Conservation (phyloP, 495 filamentous ascomycete genomes). For the Aspergillus wentii region DNA sequence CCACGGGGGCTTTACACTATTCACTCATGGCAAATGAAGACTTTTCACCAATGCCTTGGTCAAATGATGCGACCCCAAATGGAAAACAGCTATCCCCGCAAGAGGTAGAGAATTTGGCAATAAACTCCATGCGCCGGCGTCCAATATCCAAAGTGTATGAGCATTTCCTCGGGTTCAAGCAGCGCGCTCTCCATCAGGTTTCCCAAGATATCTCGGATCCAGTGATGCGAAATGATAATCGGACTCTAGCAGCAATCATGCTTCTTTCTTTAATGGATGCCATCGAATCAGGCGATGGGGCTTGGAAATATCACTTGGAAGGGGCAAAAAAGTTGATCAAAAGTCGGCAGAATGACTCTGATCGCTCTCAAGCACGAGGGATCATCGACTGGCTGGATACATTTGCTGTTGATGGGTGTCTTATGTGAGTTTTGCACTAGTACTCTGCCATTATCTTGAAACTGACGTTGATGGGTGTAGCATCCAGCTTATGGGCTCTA, state of each 20-base stretch:
- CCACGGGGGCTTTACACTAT: conserved; percentile 40
- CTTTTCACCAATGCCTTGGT: conserved; percentile 33
- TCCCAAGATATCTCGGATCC: conserved; percentile 33
- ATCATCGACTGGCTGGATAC: conserved; percentile 35
- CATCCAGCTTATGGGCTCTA: conserved; percentile 47
- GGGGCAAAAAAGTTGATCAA: conserved; percentile 39
- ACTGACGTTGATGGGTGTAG: conserved; percentile 12
- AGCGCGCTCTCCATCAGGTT: conserved; percentile 36
- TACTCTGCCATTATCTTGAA: neutral
- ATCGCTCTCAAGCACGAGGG: conserved; percentile 8
- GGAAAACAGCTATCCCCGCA: conserved; percentile 17
- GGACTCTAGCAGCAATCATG: conserved; percentile 37
- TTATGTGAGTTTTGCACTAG: conserved; percentile 27
- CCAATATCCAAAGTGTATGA: conserved; percentile 30
- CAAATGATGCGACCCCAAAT: conserved; percentile 13
- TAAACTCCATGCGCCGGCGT: conserved; percentile 22
- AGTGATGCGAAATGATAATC: conserved; percentile 31
- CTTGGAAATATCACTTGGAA: conserved; percentile 46
- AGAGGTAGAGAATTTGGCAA: conserved; percentile 25
- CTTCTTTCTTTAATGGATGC: conserved; percentile 40
- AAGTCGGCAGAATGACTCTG: conserved; percentile 18
- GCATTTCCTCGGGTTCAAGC: conserved; percentile 39
- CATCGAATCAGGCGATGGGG: conserved; percentile 40
- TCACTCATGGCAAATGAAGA: conserved; percentile 31
- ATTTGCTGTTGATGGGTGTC: conserved; percentile 38